Conservation (phyloP, 2,329 filamentous ascomycete species). For the Aspergillus sp. region DNA sequence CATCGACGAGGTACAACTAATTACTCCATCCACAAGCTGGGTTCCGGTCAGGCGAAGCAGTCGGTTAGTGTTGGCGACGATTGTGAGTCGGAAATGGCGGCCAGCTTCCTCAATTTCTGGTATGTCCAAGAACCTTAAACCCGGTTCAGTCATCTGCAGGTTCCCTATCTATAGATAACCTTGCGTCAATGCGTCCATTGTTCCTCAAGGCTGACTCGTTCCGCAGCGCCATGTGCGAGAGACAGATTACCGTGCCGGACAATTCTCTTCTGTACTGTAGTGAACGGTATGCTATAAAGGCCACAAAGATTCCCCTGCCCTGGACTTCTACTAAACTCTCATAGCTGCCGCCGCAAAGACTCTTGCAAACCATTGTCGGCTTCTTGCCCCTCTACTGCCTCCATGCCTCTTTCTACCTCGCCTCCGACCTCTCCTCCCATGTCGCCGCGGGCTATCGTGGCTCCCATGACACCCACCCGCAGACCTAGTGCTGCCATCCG, state of each 20-base stretch:
- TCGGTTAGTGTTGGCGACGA: constrained; percentile 17
- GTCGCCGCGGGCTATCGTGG: constrained; percentile 31
- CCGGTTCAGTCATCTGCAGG: constrained; percentile 7
- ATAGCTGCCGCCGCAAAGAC: constrained; percentile 43
- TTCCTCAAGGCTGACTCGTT: constrained; percentile 21
- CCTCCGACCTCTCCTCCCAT: constrained; percentile 29
- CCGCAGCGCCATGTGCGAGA: constrained; percentile 57
- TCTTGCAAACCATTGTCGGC: constrained; percentile 39
- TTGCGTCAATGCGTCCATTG: constrained; percentile 7
- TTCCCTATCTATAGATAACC: constrained; percentile 8
- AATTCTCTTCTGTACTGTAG: constrained; percentile 58
- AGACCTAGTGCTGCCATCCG: constrained; percentile 17
- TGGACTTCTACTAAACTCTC: not conserved
- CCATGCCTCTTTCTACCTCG: constrained; percentile 21
- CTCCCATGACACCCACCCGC: constrained; percentile 31
- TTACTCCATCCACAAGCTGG: constrained; percentile 28
- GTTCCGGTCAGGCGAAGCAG: constrained; percentile 20
- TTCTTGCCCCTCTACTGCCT: constrained; percentile 26
- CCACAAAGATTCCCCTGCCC: not conserved
- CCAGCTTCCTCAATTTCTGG: constrained; percentile 42
- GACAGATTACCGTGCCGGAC: constrained; percentile 56
- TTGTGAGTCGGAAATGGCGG: constrained; percentile 33
- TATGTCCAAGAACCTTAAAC: constrained; percentile 20
- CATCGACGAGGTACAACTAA: constrained; percentile 30
- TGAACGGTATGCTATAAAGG: constrained; percentile 47